Evolutionary conservation across 2,329 filamentous ascomycete genomes (phyloP), one percentile per base, ranked within the genome.

Genomic region (Aspergillus amoenus): DNA sequence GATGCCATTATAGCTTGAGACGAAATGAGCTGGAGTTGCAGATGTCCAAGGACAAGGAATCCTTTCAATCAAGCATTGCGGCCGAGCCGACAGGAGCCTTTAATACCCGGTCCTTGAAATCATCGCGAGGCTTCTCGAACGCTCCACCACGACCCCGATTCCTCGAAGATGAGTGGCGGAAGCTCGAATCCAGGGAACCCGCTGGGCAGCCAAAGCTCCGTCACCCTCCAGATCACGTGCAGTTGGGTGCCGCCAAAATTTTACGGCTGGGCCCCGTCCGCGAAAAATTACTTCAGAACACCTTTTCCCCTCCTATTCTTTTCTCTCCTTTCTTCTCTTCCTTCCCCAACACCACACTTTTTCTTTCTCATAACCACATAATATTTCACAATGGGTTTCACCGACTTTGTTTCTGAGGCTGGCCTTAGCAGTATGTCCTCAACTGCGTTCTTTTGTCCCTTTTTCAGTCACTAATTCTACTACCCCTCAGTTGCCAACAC

Each of bases 341-440:
- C 55, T 58, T 52, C 61, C 39, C n/a, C 41, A 44, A 37, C 50
- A 53, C 51, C 32, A 53, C 43, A 60, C 56, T 55, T 58, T 57
- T 62, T 53, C 58, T 52, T 55, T 54, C 56, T 62, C 54, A 61
- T 57, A 62, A 61, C 60, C 52, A 58, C 47, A 58, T 59, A 53
- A 60, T 60, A 45, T 52, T 67, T 73, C 71, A 76, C 68, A 72
- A 88, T 88, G 85, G 85, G 85, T 78, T 88, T 88, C 82, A 82
- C 82, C 70, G 85, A 88, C 74, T 80, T 88, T 66, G 76, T 83
- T 66, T 82, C 82, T 74, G 84, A 87, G 64, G 77, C 83, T 73
- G 84, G 85, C 73, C 78, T 87, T 61, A 80, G 82, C 70, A 70
- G 83, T 84, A 81, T 68, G 82, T 78, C 62, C 64, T 63, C 66